These are phyloP conservation scores for Aspergillus baeticus DNA, from an alignment of 495 filamentous ascomycete species.

Conservation along the genomic window DNA sequence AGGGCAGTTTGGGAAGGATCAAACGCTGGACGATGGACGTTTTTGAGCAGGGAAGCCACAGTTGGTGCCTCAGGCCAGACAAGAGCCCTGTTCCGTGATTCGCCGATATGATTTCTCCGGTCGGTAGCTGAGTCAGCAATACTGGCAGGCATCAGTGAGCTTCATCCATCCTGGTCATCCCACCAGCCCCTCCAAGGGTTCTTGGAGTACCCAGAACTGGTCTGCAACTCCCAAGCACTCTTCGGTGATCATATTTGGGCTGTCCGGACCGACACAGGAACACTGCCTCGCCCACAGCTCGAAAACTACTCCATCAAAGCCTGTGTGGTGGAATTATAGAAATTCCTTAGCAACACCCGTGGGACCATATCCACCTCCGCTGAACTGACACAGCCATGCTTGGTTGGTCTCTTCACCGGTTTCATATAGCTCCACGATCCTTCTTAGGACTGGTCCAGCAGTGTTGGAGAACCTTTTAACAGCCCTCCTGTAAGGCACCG, in stretches of 20 bases:
- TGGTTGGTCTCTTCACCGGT: conserved; percentile 1
- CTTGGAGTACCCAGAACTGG: not conserved
- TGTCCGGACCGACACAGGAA: not conserved
- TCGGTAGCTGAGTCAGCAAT: not conserved
- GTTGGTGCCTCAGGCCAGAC: conserved; percentile 9
- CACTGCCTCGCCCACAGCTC: not conserved
- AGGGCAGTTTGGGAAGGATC: not conserved
- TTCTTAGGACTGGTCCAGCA: not conserved
- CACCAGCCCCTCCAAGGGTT: conserved; percentile 13
- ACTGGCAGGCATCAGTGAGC: conserved; percentile 4
- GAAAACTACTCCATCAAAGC: not conserved
- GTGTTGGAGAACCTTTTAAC: not conserved
- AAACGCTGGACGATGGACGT: not conserved
- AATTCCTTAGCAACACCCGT: conserved; percentile 7
- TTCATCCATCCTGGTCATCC: conserved; percentile 7
- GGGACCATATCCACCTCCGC: not conserved
- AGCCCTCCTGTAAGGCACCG: not conserved
- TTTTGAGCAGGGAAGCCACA: not conserved
- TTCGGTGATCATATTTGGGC: not conserved
- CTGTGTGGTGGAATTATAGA: conserved; percentile 2
- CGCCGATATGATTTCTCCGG: not conserved
- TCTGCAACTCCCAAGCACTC: not conserved
- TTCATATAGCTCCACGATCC: not conserved
- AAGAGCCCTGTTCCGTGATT: not conserved
- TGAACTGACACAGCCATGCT: conserved; percentile 4